phyloP scores from a whole-genome alignment of 345 rosid genomes.

The Populus pruinosa region DNA sequence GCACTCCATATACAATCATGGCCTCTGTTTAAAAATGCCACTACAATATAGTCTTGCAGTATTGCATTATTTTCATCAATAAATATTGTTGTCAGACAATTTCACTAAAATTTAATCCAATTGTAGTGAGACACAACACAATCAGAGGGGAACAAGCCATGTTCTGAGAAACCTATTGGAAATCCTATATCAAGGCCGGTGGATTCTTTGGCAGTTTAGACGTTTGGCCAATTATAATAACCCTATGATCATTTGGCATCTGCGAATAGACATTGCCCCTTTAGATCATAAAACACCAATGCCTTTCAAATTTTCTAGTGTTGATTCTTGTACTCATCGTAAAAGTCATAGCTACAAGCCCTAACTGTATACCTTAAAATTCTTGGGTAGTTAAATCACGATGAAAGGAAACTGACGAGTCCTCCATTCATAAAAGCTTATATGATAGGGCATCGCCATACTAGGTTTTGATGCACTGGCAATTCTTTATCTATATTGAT shows the following conservation, averaged over 20 bases:
- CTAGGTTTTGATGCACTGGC: no score
- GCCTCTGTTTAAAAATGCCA: background rate
- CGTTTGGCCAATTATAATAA: background rate
- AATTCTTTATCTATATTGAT: no score
- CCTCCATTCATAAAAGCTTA: background rate
- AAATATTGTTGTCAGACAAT: background rate
- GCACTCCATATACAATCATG: background rate
- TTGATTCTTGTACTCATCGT: background rate
- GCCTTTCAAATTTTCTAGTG: background rate
- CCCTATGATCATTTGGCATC: background rate
- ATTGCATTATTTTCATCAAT: background rate
- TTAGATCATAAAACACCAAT: background rate
- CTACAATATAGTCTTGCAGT: background rate
- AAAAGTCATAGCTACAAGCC: background rate
- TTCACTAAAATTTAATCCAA: background rate
- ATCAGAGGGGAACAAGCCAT: background rate
- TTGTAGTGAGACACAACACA: background rate
- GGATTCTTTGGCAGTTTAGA: background rate
- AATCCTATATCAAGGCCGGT: conserved; percentile 3
- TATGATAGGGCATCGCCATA: background rate
- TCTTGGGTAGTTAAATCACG: background rate
- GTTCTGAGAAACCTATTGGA: background rate
- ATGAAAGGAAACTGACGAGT: background rate
- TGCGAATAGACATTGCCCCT: background rate
- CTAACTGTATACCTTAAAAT: background rate